A percentile compares a stretch with the other conserved stretches of the same genome.
Evolutionary conservation across 2,329 filamentous ascomycete genomes (phyloP).

Genomic region (Trichophyton equinum): DNA sequence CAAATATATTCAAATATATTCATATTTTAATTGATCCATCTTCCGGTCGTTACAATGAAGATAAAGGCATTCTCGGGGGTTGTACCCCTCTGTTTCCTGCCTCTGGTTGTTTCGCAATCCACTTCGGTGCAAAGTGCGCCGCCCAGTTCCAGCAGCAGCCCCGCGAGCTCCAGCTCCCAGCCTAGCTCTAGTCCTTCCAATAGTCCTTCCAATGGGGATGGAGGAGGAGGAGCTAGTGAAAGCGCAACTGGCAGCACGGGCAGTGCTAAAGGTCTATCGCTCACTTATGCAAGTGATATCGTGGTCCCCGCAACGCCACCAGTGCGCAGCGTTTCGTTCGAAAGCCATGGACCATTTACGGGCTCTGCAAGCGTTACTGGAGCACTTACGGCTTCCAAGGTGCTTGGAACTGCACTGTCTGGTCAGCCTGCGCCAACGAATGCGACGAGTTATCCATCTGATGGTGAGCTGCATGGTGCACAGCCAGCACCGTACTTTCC

Average conservation of each 20-base stretch:
- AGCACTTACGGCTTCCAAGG: constrained; percentile 45
- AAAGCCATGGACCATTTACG: constrained; percentile 44
- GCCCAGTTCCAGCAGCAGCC: not conserved
- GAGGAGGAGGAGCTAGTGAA: not conserved
- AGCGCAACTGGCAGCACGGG: constrained; percentile 3
- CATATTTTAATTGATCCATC: not conserved
- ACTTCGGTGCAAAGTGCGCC: not conserved
- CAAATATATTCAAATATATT: not conserved
- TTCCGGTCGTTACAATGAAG: not conserved
- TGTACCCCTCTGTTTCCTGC: not conserved
- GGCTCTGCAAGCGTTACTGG: constrained; percentile 58
- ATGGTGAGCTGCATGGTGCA: constrained; percentile 53
- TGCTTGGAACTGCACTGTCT: constrained; percentile 45
- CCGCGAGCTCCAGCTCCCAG: not conserved
- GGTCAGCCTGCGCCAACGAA: constrained; percentile 46
- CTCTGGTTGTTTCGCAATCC: not conserved
- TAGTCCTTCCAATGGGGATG: not conserved
- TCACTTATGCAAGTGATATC: constrained; percentile 11
- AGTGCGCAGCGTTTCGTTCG: constrained; percentile 3
- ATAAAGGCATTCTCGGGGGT: not conserved
- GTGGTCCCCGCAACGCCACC: constrained; percentile 10
- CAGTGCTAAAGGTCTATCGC: not conserved
- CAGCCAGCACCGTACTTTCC: constrained; percentile 62
- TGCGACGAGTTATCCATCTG: constrained; percentile 57
- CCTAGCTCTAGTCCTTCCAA: not conserved